phyloP scores from a whole-genome alignment of 106 monocot species.

The Dendrobium catenatum region DNA sequence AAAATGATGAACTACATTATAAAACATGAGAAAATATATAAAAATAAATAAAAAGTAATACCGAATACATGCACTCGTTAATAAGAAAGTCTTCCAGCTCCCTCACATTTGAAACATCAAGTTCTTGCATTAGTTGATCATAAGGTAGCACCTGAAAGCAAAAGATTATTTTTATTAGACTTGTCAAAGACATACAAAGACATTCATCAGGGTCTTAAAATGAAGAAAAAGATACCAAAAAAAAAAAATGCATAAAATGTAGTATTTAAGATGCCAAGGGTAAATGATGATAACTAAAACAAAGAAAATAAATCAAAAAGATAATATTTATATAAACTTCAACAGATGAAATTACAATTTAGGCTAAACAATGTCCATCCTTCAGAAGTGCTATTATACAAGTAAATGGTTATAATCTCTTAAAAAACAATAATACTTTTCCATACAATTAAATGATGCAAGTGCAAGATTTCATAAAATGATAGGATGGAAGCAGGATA shows the following conservation, averaged over 20 bases:
- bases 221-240: neutral
- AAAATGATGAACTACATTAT: neutral
- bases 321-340: neutral
- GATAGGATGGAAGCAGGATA: neutral
- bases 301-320: slow-evolving; percentile 1
- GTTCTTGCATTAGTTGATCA: slow-evolving; percentile 81
- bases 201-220: neutral
- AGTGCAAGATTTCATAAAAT: neutral
- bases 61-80: slow-evolving; percentile 98
- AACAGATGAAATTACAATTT: neutral
- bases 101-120: slow-evolving; percentile 96
- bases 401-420: neutral
- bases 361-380: neutral
- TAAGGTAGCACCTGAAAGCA: slow-evolving; percentile 68
- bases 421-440: neutral
- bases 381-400: neutral
- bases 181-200: neutral
- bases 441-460: neutral
- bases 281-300: neutral
- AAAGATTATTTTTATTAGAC: neutral
- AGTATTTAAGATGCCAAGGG: neutral
- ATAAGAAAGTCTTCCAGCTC: slow-evolving; percentile 99
- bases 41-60: slow-evolving; percentile 8
- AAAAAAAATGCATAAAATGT: neutral
- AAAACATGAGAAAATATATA: neutral